Conservation (phyloP, 495 filamentous ascomycete species). For the Venustampulla echinocandica region DNA sequence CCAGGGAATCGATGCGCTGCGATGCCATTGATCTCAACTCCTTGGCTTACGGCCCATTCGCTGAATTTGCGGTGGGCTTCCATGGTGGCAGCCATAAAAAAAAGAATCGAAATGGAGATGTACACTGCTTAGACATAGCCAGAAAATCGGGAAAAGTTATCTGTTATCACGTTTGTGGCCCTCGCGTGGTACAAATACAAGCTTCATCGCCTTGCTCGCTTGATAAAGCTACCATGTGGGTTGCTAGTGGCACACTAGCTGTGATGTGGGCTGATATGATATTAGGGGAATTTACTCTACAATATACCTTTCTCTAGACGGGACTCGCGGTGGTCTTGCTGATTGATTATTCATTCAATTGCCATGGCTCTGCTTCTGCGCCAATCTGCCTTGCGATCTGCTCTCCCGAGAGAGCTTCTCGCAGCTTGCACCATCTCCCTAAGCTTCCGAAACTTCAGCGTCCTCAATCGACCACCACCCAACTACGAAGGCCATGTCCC, state of each 20-base stretch:
- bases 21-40: constrained; percentile 24
- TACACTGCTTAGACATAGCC: too few relatives aligned
- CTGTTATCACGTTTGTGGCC: too few relatives aligned
- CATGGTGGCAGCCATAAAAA: constrained; percentile 1
- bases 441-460: constrained; percentile 49
- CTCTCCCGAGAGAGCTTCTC: constrained; percentile 18
- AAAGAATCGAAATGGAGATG: background rate
- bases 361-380: constrained; percentile 21
- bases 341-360: too few relatives aligned
- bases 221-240: too few relatives aligned
- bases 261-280: too few relatives aligned
- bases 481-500: constrained; percentile 92
- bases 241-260: too few relatives aligned
- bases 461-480: constrained; percentile 70
- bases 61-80: constrained; percentile 25
- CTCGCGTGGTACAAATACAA: too few relatives aligned
- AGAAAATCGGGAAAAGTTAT: too few relatives aligned
- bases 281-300: too few relatives aligned
- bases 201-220: too few relatives aligned
- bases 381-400: constrained; percentile 2
- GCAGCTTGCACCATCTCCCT: constrained; percentile 15
- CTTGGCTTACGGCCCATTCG: constrained; percentile 14
- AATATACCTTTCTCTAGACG: too few relatives aligned
- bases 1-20: constrained; percentile 41
- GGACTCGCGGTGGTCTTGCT: too few relatives aligned